Conservation (phyloP, 306 rosid genomes). For the Geum urbanum region DNA sequence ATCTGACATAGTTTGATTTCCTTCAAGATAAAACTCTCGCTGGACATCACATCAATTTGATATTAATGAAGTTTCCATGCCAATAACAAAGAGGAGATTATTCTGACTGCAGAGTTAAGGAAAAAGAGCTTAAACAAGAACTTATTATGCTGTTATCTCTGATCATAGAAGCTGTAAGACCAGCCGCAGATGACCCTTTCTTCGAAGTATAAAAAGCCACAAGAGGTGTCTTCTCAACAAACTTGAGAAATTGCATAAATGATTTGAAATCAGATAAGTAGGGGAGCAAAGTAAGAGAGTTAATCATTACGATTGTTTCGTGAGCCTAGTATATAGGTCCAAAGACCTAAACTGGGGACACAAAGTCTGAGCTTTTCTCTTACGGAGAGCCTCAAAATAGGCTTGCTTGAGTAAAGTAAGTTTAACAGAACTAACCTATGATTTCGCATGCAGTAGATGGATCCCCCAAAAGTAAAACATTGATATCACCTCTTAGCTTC, state of each 20-base stretch:
- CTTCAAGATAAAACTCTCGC: slow-evolving; percentile 99
- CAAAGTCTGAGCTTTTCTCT: neutral
- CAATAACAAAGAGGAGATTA: slow-evolving; percentile 10
- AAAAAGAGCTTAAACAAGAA: slow-evolving; percentile 29
- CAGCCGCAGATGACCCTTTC: slow-evolving; percentile 99
- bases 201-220: slow-evolving; percentile 95
- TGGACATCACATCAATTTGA: slow-evolving; percentile 30
- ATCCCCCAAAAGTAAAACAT: too few species aligned
- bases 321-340: slow-evolving; percentile 10
- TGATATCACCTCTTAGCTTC: too few species aligned
- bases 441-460: slow-evolving; percentile 99
- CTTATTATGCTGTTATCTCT: slow-evolving; percentile 79
- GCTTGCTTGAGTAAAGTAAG: neutral
- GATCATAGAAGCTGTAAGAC: slow-evolving; percentile 95
- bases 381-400: slow-evolving; percentile 11
- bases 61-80: slow-evolving; percentile 24
- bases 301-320: slow-evolving; percentile 8
- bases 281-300: slow-evolving; percentile 15
- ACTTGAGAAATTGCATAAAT: slow-evolving; percentile 75
- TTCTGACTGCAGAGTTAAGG: neutral
- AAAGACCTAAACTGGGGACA: neutral
- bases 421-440: slow-evolving; percentile 54
- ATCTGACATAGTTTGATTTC: slow-evolving; percentile 30
- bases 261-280: slow-evolving; percentile 29
- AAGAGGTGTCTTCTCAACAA: slow-evolving; percentile 96